Conservation (phyloP, 2,329 filamentous ascomycete genomes). For the Epichloe brachyelytri region DNA sequence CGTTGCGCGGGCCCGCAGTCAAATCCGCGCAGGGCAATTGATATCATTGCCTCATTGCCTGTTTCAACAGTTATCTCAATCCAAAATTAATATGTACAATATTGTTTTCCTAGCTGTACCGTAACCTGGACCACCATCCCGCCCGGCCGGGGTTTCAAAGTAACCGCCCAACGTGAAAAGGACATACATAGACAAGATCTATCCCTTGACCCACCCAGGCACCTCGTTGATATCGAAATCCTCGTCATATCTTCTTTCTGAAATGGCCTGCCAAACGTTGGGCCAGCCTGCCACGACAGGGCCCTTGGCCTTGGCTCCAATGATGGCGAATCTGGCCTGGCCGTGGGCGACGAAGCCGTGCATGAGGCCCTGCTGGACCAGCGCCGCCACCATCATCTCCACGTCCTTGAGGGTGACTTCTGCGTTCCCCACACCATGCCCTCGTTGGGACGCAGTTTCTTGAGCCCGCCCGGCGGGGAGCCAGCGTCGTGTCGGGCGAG, state of each 20-base stretch:
- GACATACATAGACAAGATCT: conserved; percentile 1
- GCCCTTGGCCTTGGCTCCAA: conserved; percentile 57
- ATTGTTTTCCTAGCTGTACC: not conserved
- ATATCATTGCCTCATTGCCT: too few relatives aligned
- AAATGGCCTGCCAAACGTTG: conserved; percentile 55
- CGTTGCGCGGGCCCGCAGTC: too few relatives aligned
- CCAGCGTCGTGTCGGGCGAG: conserved; percentile 28
- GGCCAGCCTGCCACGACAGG: conserved; percentile 65
- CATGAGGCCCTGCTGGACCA: conserved; percentile 70
- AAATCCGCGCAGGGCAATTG: too few relatives aligned
- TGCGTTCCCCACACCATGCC: conserved; percentile 53
- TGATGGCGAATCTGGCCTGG: conserved; percentile 66
- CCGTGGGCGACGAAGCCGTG: conserved; percentile 74
- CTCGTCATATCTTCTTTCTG: conserved; percentile 44
- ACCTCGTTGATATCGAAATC: conserved; percentile 51
- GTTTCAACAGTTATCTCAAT: not conserved
- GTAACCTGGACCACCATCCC: too few relatives aligned
- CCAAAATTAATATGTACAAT: not conserved
- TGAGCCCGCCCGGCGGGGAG: conserved; percentile 33
- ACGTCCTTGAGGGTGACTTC: conserved; percentile 49
- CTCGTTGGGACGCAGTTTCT: conserved; percentile 40
- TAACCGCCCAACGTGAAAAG: not conserved
- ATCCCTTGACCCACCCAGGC: conserved; percentile 59
- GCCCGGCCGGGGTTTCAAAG: too few relatives aligned
- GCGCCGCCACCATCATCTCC: conserved; percentile 63